Percentiles rank a stretch among this genome's conserved stretches.
Conservation (phyloP, 2,329 filamentous ascomycete species). For the Pseudofabraea citricarpa region DNA sequence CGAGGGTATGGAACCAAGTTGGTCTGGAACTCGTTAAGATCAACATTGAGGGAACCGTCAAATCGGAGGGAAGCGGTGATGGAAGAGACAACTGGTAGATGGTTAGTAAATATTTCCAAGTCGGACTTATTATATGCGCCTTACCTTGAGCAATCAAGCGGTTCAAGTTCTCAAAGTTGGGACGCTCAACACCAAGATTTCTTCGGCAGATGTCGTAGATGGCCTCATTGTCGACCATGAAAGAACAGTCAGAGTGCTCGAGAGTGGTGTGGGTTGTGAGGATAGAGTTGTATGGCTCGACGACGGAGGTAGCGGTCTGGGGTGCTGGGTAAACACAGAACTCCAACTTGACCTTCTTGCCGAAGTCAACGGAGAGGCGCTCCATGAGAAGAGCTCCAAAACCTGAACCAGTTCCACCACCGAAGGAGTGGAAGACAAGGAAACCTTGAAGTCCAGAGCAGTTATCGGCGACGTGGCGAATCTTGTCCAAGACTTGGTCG, state of each 20-base stretch:
- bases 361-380: constrained; percentile 96
- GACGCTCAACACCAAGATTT: constrained; percentile 94
- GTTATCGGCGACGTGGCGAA: constrained; percentile 95
- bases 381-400: constrained; percentile 99
- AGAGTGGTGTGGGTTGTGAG: constrained; percentile 98
- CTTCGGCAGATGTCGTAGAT: constrained; percentile 99
- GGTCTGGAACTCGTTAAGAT: constrained; percentile 99
- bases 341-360: constrained; percentile 99
- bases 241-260: constrained; percentile 98
- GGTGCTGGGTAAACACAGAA: constrained; percentile 99
- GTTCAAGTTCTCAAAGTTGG: constrained; percentile 98
- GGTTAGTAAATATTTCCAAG: constrained; percentile 23
- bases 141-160: constrained; percentile 93
- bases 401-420: constrained; percentile 96
- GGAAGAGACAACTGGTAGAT: constrained; percentile 77
- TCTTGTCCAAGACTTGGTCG: constrained; percentile 95
- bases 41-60: constrained; percentile 97
- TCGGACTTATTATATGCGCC: constrained; percentile 11
- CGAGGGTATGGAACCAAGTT: constrained; percentile 98
- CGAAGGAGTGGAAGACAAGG: constrained; percentile 99
- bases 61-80: constrained; percentile 98
- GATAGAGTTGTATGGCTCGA: constrained; percentile 99
- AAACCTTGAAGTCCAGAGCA: constrained; percentile 98
- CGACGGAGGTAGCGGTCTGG: constrained; percentile 93
- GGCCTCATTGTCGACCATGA: constrained; percentile 99